Conservation (phyloP, 2,329 filamentous ascomycete genomes). For the Corynespora cassiicola region DNA sequence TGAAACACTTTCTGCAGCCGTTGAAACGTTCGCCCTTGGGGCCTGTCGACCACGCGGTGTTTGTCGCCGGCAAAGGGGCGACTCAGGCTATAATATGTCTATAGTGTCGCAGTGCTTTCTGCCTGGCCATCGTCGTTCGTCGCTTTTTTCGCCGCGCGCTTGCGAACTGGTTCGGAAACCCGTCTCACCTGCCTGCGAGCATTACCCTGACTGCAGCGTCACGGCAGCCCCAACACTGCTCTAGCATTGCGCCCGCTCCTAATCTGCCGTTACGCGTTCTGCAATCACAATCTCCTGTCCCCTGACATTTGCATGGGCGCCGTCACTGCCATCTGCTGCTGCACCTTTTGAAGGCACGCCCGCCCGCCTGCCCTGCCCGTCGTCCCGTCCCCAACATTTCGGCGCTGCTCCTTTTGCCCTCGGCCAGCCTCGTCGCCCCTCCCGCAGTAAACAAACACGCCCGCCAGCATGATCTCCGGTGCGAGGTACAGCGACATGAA, state of each 20-base stretch:
- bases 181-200: too few species aligned
- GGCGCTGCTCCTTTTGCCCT: slow-evolving; percentile 2
- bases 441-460: neutral
- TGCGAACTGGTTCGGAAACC: too few species aligned
- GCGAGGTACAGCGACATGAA: slow-evolving; percentile 26
- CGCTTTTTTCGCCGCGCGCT: too few species aligned
- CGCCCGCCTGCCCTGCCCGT: slow-evolving; percentile 3
- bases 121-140: too few species aligned
- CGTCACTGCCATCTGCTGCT: slow-evolving; percentile 12
- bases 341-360: slow-evolving; percentile 10
- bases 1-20: slow-evolving; percentile 24
- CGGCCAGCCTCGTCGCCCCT: neutral
- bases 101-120: too few species aligned
- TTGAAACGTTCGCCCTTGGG: slow-evolving; percentile 25
- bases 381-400: slow-evolving; percentile 4
- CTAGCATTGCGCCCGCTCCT: slow-evolving; percentile 12
- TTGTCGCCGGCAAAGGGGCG: slow-evolving; percentile 7
- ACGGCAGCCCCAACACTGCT: neutral
- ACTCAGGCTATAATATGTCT: slow-evolving; percentile 20
- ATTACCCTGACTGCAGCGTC: too few species aligned
- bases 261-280: slow-evolving; percentile 13
- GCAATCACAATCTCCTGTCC: slow-evolving; percentile 5
- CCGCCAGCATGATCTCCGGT: slow-evolving; percentile 19
- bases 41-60: slow-evolving; percentile 10
- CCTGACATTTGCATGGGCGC: slow-evolving; percentile 8